phyloP scores from a whole-genome alignment of 2,329 filamentous ascomycete genomes.

The Hypomyces rosellus region DNA sequence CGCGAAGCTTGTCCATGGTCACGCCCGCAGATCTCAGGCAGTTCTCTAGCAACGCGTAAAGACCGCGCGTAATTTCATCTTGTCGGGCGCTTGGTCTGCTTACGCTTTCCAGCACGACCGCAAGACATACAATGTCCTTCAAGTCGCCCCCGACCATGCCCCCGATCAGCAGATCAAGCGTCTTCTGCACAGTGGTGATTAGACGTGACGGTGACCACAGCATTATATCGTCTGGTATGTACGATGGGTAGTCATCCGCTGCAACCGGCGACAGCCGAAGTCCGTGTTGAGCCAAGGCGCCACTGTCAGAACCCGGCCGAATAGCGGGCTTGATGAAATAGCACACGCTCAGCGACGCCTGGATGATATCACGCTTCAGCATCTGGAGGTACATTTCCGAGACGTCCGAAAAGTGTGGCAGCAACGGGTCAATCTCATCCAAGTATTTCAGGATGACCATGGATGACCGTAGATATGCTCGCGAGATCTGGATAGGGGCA shows the following conservation, averaged over 20 bases:
- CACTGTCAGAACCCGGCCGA: slow-evolving; percentile 23
- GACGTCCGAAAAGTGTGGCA: slow-evolving; percentile 40
- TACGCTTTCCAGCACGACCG: slow-evolving; percentile 42
- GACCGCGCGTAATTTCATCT: slow-evolving; percentile 35
- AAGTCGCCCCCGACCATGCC: slow-evolving; percentile 44
- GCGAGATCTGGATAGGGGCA: slow-evolving; percentile 44
- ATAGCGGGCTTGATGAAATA: slow-evolving; percentile 42
- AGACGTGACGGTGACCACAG: slow-evolving; percentile 38
- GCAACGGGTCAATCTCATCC: slow-evolving; percentile 45
- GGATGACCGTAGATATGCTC: slow-evolving; percentile 47
- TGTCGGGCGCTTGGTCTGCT: slow-evolving; percentile 34
- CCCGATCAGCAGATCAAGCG: slow-evolving; percentile 38
- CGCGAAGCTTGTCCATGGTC: slow-evolving; percentile 31
- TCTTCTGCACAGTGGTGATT: slow-evolving; percentile 39
- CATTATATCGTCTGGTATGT: slow-evolving; percentile 29
- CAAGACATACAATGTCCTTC: slow-evolving; percentile 44
- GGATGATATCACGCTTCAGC: slow-evolving; percentile 48
- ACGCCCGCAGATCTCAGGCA: slow-evolving; percentile 39
- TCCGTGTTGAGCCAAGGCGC: slow-evolving; percentile 24
- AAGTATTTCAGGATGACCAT: slow-evolving; percentile 51
- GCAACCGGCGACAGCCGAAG: slow-evolving; percentile 29
- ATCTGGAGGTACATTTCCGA: slow-evolving; percentile 48
- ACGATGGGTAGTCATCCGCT: slow-evolving; percentile 28
- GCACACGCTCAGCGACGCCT: slow-evolving; percentile 50
- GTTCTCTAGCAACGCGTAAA: slow-evolving; percentile 38